These are phyloP conservation scores for Sporopachydermia lactativora DNA, from an alignment of 805 yeast species.

Conservation along the genomic window DNA sequence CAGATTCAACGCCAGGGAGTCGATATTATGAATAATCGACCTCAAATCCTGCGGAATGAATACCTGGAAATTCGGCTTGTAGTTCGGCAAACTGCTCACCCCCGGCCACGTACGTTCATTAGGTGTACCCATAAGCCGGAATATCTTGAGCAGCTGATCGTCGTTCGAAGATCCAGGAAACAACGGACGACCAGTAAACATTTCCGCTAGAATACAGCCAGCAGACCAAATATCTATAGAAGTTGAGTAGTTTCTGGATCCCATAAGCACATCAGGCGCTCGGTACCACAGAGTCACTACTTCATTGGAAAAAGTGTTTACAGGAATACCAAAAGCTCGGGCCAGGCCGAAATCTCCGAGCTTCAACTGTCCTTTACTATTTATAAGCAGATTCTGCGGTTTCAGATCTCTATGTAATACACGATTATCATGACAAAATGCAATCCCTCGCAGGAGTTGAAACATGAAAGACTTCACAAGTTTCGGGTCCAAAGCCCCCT, in stretches of 20 bases:
- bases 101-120: slow-evolving; percentile 96
- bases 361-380: slow-evolving; percentile 79
- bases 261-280: slow-evolving; percentile 92
- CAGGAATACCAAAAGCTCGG: slow-evolving; percentile 95
- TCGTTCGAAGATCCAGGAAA: slow-evolving; percentile 96
- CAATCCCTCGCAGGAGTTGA: slow-evolving; percentile 81
- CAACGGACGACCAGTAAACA: slow-evolving; percentile 95
- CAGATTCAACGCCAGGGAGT: slow-evolving; percentile 53
- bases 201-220: slow-evolving; percentile 95
- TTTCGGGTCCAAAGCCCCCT: slow-evolving; percentile 60
- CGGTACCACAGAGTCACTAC: slow-evolving; percentile 97
- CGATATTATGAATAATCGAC: slow-evolving; percentile 51
- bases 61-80: slow-evolving; percentile 67
- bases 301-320: slow-evolving; percentile 92
- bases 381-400: slow-evolving; percentile 89
- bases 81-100: slow-evolving; percentile 80
- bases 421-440: slow-evolving; percentile 73
- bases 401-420: slow-evolving; percentile 79
- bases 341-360: slow-evolving; percentile 96
- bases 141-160: slow-evolving; percentile 84
- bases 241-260: slow-evolving; percentile 90
- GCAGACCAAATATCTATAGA: slow-evolving; percentile 98
- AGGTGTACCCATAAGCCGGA: slow-evolving; percentile 93
- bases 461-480: slow-evolving; percentile 85
- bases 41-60: slow-evolving; percentile 83